Percentiles rank a stretch among this genome's conserved stretches.
These are phyloP conservation scores for Phytophthora palmivora DNA, from an alignment of 352 stramenopile species.

Conservation along the genomic window DNA sequence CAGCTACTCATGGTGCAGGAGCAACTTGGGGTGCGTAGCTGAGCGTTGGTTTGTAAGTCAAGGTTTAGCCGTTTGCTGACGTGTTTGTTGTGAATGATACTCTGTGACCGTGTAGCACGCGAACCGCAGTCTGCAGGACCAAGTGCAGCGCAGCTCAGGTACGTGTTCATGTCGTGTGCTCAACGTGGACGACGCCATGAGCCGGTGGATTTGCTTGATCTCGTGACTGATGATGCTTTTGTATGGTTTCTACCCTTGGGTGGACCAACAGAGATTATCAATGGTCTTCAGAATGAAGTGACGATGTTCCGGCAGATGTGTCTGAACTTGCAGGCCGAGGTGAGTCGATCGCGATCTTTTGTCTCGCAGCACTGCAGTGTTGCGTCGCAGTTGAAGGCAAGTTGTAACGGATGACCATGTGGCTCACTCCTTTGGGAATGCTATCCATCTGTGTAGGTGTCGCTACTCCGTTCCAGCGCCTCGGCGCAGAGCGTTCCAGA, in stretches of 20 bases:
- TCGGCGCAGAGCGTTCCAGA: conserved; percentile 9
- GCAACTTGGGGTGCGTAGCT: conserved; percentile 65
- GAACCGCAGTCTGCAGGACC: conserved; percentile 76
- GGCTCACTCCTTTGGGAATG: conserved; percentile 32
- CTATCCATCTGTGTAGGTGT: conserved; percentile 45
- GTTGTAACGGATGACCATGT: conserved; percentile 24
- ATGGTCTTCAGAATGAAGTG: conserved; percentile 77
- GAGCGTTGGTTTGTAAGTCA: neutral
- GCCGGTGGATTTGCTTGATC: conserved; percentile 16
- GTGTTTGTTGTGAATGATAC: conserved; percentile 6
- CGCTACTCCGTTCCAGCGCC: conserved; percentile 40
- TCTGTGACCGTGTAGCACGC: conserved; percentile 44
- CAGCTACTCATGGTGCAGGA: conserved; percentile 67
- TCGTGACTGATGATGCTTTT: conserved; percentile 26
- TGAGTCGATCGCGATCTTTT: conserved; percentile 37
- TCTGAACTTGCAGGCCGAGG: conserved; percentile 79
- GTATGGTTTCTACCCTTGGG: conserved; percentile 25
- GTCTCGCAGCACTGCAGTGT: conserved; percentile 1
- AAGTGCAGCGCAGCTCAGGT: conserved; percentile 67
- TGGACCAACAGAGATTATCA: conserved; percentile 61
- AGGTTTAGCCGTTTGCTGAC: conserved; percentile 11
- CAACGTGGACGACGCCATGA: too few species aligned
- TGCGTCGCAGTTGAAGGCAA: conserved; percentile 26
- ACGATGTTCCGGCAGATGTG: conserved; percentile 87
- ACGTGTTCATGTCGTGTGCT: conserved; percentile 22